A percentile compares a stretch with the other conserved stretches of the same genome.
These are phyloP conservation scores for Stagonosporopsis rhizophila DNA, from an alignment of 2,329 filamentous ascomycete genomes.

Conservation along the genomic window DNA sequence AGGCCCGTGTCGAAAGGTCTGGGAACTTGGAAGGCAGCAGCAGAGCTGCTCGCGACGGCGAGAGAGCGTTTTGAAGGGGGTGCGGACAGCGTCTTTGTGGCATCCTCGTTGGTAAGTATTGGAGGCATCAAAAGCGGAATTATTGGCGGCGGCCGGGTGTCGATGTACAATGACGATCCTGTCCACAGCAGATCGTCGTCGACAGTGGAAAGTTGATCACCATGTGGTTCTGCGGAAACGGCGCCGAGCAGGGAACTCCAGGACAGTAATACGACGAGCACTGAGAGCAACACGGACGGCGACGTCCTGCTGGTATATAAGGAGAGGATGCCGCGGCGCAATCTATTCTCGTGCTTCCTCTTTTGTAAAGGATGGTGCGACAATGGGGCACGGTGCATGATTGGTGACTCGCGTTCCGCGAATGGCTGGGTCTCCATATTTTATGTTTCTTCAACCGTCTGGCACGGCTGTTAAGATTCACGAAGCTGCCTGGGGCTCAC, in stretches of 20 bases:
- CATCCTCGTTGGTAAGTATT: slow-evolving; percentile 33
- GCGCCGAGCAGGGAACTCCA: slow-evolving; percentile 38
- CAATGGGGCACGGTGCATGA: slow-evolving; percentile 30
- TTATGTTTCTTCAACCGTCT: slow-evolving; percentile 17
- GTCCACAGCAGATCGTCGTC: slow-evolving; percentile 39
- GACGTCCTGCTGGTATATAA: slow-evolving; percentile 25
- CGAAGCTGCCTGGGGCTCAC: slow-evolving; percentile 16
- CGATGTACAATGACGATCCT: slow-evolving; percentile 40
- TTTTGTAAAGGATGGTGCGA: slow-evolving; percentile 44
- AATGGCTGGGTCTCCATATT: slow-evolving; percentile 26
- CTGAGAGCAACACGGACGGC: slow-evolving; percentile 30
- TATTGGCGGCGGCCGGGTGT: slow-evolving; percentile 39
- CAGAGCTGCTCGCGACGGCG: slow-evolving; percentile 26
- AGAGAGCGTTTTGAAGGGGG: slow-evolving; percentile 37
- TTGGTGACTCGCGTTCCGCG: slow-evolving; percentile 32
- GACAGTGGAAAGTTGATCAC: slow-evolving; percentile 39
- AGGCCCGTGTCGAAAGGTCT: slow-evolving; percentile 57
- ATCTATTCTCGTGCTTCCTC: slow-evolving; percentile 31
- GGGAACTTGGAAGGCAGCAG: slow-evolving; percentile 45
- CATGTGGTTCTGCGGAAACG: slow-evolving; percentile 38
- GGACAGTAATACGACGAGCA: slow-evolving; percentile 37
- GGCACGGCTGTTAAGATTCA: slow-evolving; percentile 28
- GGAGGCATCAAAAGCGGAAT: slow-evolving; percentile 46
- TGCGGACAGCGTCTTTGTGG: slow-evolving; percentile 30
- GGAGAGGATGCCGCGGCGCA: slow-evolving; percentile 24